phyloP scores from a whole-genome alignment of 345 rosid genomes.

The Citrus reticulata region DNA sequence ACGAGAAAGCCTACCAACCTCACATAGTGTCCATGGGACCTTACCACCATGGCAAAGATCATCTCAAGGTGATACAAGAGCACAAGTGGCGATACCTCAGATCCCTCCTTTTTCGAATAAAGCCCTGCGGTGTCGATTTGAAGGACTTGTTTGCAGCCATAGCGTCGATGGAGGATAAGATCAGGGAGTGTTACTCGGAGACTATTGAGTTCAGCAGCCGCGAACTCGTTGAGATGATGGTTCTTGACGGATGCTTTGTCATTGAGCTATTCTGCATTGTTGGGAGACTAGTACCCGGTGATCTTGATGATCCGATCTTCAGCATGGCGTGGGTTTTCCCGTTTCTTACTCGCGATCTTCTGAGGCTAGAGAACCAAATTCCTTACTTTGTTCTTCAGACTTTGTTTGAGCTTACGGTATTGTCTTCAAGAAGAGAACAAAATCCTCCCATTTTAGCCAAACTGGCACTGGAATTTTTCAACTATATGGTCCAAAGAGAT shows the following conservation, averaged over 20 bases:
- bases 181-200: slow-evolving; percentile 37
- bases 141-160: slow-evolving; percentile 13
- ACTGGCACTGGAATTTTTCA: slow-evolving; percentile 44
- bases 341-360: slow-evolving; percentile 39
- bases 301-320: slow-evolving; percentile 46
- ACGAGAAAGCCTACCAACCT: slow-evolving; percentile 38
- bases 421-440: not conserved
- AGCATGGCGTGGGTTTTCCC: slow-evolving; percentile 47
- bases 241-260: slow-evolving; percentile 60
- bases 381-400: slow-evolving; percentile 46
- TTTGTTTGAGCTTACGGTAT: slow-evolving; percentile 24
- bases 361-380: slow-evolving; percentile 57
- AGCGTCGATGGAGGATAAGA: slow-evolving; percentile 6
- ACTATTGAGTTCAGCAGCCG: not conserved
- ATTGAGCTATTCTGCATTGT: slow-evolving; percentile 49
- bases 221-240: slow-evolving; percentile 40
- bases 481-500: slow-evolving; percentile 31
- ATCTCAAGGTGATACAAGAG: slow-evolving; percentile 40
- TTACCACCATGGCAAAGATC: slow-evolving; percentile 33
- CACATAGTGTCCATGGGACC: slow-evolving; percentile 48
- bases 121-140: not conserved
- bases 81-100: slow-evolving; percentile 40
- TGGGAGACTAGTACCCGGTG: slow-evolving; percentile 24
- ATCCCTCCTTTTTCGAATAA: slow-evolving; percentile 17
- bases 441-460: slow-evolving; percentile 22